phyloP scores from a whole-genome alignment of 371 early-diverging fungal species.

The Dichotomocladium elegans region DNA sequence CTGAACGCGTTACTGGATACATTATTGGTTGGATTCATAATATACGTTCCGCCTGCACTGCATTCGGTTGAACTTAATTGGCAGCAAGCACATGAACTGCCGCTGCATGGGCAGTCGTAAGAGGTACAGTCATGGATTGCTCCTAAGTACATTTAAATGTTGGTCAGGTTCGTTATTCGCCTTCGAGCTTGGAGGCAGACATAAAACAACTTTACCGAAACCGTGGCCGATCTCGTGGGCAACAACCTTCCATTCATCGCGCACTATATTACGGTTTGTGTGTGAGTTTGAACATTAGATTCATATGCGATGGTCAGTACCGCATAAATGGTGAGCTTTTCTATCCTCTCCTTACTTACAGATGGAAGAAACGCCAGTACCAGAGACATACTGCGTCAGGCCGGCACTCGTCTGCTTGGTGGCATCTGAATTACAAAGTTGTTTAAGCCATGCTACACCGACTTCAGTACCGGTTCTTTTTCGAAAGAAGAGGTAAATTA shows the following conservation, averaged over 20 bases:
- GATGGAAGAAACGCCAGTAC: conserved; percentile 85
- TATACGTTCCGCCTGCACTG: conserved; percentile 69
- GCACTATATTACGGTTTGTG: conserved; percentile 25
- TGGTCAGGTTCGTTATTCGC: too few species aligned
- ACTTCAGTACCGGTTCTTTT: conserved; percentile 80
- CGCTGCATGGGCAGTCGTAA: conserved; percentile 52
- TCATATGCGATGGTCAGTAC: too few species aligned
- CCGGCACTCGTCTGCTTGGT: conserved; percentile 30
- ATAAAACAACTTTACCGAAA: conserved; percentile 71
- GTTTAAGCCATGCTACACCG: conserved; percentile 89
- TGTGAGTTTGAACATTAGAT: not conserved
- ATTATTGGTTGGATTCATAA: conserved; percentile 85
- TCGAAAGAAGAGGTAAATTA: conserved; percentile 3
- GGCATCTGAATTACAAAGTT: conserved; percentile 62
- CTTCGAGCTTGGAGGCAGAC: too few species aligned
- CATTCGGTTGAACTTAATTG: conserved; percentile 59
- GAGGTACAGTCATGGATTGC: conserved; percentile 69
- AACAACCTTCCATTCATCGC: conserved; percentile 91
- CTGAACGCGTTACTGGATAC: conserved; percentile 65
- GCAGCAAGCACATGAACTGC: conserved; percentile 57
- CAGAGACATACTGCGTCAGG: conserved; percentile 60
- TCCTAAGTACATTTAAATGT: too few species aligned
- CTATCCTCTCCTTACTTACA: conserved; percentile 29
- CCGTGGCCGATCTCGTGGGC: conserved; percentile 95
- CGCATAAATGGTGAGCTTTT: not conserved